These are phyloP conservation scores for Botrytis squamosa DNA, from an alignment of 2,329 filamentous ascomycete species.

Conservation along the genomic window DNA sequence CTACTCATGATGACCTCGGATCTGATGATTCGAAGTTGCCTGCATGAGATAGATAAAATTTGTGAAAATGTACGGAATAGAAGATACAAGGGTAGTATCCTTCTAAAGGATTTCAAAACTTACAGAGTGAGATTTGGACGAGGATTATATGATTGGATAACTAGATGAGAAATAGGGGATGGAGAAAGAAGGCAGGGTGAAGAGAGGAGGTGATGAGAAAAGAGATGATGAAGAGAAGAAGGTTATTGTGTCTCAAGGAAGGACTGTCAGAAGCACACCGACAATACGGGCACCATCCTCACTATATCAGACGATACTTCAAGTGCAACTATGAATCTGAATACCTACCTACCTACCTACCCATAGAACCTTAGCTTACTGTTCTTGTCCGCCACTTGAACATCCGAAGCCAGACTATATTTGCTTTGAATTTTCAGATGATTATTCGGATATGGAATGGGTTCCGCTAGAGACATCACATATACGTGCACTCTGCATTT, in stretches of 20 bases:
- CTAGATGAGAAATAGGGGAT: not conserved
- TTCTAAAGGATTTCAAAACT: not conserved
- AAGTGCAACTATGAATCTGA: not conserved
- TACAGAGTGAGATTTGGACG: not conserved
- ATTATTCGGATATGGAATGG: not conserved
- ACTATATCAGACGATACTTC: not conserved
- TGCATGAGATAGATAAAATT: not conserved
- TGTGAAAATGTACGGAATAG: not conserved
- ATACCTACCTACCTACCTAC: not conserved
- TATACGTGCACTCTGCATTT: not conserved
- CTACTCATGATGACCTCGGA: not conserved
- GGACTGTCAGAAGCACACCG: not conserved
- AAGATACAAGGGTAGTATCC: not conserved
- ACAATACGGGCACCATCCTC: not conserved
- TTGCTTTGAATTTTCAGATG: not conserved
- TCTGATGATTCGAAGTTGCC: not conserved
- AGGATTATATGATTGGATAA: not conserved
- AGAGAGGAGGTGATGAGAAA: not conserved
- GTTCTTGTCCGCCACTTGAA: not conserved
- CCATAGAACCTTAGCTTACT: not conserved
- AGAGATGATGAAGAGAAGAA: not conserved
- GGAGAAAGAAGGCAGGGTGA: not conserved
- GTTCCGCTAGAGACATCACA: not conserved
- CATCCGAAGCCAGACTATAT: not conserved
- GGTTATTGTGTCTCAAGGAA: not conserved